Base-by-base conservation (phyloP, 805 yeast genomes). In the Cyberlindnera japonica region DNA sequence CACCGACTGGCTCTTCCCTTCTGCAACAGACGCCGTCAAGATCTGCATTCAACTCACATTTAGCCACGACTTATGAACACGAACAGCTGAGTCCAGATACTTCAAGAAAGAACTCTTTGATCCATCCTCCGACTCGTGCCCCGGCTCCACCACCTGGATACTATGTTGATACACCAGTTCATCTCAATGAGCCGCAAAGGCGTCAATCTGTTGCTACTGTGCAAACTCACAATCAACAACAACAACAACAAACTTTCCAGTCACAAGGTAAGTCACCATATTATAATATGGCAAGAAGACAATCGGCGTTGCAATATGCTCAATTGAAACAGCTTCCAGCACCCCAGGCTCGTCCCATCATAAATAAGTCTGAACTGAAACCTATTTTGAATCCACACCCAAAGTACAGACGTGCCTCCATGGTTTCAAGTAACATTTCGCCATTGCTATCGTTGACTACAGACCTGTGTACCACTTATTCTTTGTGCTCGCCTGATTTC, bases 401-500 rank as follows among this genome's bases (percentile, higher is more conserved):
- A 3, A 80, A 79, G 61, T 82, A 75, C 53, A 67, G 93, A 47
- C 66, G 93, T 41, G 83, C 87, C 9, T 78, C 87, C 0, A 69
- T 79, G 35, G 74, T 79, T 30, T 72, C 82, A 3, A 67, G 72
- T 14, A 81, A 76, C 41, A 76, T 84, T 4, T 83, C 93, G 5
- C 99, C 99, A 1, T 70, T 86, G 18, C 69, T 74, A 42, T 95
- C 95, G 0, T 67, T 91, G 43, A 85, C 96, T 0, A 74, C 81
- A 4, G 78, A 84, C 35, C 65, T 93, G 37, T 74, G 91, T 2
- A 78, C 89, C 16, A 83, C 96, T 0, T 93, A 85, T 61, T 69
- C 84, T 9, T 74, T 91, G 41, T 91, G 97, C 63, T 84, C 88
- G 45, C 87, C 97, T 0, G 74, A 71, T 25, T 93, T 88, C 63